Base-by-base conservation (phyloP, 805 yeast species). In the Suhomyces sp. region DNA sequence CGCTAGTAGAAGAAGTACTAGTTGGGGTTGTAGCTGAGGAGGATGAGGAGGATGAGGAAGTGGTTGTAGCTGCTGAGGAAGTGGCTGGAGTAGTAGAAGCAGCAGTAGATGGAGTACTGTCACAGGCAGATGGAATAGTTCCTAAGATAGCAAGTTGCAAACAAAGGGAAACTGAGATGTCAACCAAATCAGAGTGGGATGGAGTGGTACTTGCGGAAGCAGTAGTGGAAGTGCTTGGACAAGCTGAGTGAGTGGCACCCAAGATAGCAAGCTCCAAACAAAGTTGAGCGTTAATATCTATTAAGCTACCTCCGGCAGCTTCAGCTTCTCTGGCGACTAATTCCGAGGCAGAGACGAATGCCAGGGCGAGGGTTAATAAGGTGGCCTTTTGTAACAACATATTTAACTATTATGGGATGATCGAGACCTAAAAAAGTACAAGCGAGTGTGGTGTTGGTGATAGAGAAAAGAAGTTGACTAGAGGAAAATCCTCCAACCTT, bases 1-100 rank as follows among this genome's bases (percentile, higher is more conserved):
- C 22, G 31, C 50, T 48, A 31, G 48, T 17, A 5, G 46, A 45
- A n/a, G 46, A 26, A 5, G 53, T 33, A 6, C 17, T 13, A 12
- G 46, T 26, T 13, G 52, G 31, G 15, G 49, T 44, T 13, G 52
- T 15, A 23, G 48, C 47, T 36, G 53, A 46, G 31, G 46, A 27
- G 10, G 53, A 33, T 31, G 35, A 7, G 6, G 47, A 8, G 19
- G 35, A 7, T 2, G 47, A 8, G 19, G 19, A 19, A 19, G 48
- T 22, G 17, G 46, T 22, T 8, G 51, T 23, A 22, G 47, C 36
- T 17, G 52, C 10, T 27, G 48, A 40, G 23, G 50, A 22, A 22
- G 51, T 19, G 10, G 47, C n/a, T 38, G 42, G 22, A 6, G 47
- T 13, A n/a, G 48, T 22, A n/a, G 46, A 26, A 9, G 52, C 17